Conservation (phyloP, 495 filamentous ascomycete genomes). For the Mycothermus thermophilus region DNA sequence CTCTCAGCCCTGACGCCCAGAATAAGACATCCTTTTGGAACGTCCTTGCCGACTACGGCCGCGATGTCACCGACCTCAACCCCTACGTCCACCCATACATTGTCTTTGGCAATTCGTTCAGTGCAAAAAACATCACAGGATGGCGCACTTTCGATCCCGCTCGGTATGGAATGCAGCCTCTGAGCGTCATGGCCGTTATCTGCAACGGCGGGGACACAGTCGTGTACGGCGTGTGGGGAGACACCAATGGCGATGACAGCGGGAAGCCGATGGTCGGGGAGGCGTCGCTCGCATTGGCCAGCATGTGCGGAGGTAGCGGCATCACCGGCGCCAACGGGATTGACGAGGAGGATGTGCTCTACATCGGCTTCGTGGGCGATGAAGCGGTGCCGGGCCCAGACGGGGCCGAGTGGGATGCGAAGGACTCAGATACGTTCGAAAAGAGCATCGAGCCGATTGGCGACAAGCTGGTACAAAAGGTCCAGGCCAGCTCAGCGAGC, state of each 20-base stretch:
- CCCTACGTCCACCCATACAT: slow-evolving; percentile 51
- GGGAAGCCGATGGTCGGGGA: slow-evolving; percentile 38
- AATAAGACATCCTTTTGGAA: slow-evolving; percentile 41
- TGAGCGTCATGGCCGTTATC: slow-evolving; percentile 52
- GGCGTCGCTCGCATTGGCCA: slow-evolving; percentile 42
- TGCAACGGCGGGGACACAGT: slow-evolving; percentile 39
- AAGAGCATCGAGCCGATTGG: slow-evolving; percentile 35
- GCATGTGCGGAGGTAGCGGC: slow-evolving; percentile 35
- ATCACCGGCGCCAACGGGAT: slow-evolving; percentile 39
- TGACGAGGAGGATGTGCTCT: slow-evolving; percentile 36
- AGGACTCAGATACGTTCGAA: slow-evolving; percentile 30
- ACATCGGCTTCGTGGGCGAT: slow-evolving; percentile 38
- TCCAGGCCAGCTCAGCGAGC: background rate
- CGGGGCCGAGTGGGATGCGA: slow-evolving; percentile 37
- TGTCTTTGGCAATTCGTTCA: slow-evolving; percentile 47
- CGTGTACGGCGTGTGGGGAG: slow-evolving; percentile 54
- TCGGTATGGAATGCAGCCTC: slow-evolving; percentile 36
- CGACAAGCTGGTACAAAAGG: slow-evolving; percentile 21
- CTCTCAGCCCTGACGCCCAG: slow-evolving; percentile 36
- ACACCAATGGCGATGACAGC: slow-evolving; percentile 44
- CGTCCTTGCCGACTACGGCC: slow-evolving; percentile 22
- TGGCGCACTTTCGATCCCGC: slow-evolving; percentile 38
- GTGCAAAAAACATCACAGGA: slow-evolving; percentile 8
- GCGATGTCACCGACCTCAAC: slow-evolving; percentile 42
- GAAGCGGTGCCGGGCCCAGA: slow-evolving; percentile 34